These are phyloP conservation scores for Scheffersomyces insectosa DNA, from an alignment of 1,139 yeast genomes.

Conservation along the genomic window DNA sequence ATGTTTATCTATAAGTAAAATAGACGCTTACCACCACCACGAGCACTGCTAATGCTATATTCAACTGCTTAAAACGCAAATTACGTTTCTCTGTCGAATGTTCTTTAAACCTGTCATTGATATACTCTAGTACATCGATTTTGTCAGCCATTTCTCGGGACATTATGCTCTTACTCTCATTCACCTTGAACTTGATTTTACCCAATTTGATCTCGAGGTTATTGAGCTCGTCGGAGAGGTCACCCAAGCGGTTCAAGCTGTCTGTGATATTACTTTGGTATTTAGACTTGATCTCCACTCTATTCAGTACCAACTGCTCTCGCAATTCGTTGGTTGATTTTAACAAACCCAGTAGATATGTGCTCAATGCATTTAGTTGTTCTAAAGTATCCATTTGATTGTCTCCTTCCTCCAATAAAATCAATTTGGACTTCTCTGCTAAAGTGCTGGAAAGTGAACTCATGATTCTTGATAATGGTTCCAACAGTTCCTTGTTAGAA, in stretches of 20 bases:
- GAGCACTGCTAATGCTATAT: constrained; percentile 19
- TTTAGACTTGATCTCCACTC: constrained; percentile 18
- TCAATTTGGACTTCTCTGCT: constrained; percentile 1
- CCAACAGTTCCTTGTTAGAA: constrained; percentile 9
- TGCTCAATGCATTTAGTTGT: constrained; percentile 13
- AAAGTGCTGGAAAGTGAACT: constrained; percentile 3
- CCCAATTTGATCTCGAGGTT: constrained; percentile 30
- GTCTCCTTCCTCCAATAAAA: constrained; percentile 4
- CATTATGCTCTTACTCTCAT: constrained; percentile 28
- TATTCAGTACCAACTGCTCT: constrained; percentile 14
- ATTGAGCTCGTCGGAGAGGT: constrained; percentile 26
- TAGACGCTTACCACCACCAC: constrained; percentile 26
- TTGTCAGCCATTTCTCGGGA: constrained; percentile 29
- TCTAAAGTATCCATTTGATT: constrained; percentile 5
- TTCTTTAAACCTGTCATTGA: constrained; percentile 29
- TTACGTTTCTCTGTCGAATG: constrained; percentile 26
- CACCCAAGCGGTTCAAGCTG: constrained; percentile 30
- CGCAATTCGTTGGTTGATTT: constrained; percentile 12
- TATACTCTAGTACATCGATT: constrained; percentile 33
- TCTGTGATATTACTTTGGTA: constrained; percentile 29
- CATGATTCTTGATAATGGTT: constrained; percentile 7
- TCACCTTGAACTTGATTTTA: constrained; percentile 23
- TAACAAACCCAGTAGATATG: constrained; percentile 10
- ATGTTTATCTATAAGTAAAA: constrained; percentile 5
- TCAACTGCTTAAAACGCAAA: constrained; percentile 30